Base-by-base conservation (phyloP, 2,329 filamentous ascomycete genomes). In the Cordyceps fumosorosea region DNA sequence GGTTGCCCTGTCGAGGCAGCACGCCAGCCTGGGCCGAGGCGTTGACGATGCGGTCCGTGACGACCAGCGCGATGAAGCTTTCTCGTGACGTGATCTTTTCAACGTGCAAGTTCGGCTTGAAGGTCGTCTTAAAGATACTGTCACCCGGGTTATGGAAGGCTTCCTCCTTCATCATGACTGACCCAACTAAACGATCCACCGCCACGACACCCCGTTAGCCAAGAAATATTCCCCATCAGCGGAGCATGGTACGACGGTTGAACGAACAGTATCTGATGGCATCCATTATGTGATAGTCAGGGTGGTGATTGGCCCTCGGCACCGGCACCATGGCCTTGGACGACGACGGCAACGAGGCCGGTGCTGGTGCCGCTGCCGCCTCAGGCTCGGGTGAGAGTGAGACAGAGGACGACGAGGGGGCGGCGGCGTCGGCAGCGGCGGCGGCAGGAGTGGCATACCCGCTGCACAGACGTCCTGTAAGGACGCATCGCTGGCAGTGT, bases 201-300 rank as follows among this genome's bases (percentile, higher is more conserved):
- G 11, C 10, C 24, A 53, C 10, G 3, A 16, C 56, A 29, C 5
- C 20, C 18, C 2, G 56, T 58, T 51, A 58, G 56, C 45, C 47
- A 58, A 58, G 32, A n/a, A 18, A 57, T 24, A 11, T 24, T 32
- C 20, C 29, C 32, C 26, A 24, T 18, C 4, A n/a, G 56, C 45
- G 56, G 45, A 51, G 56, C 47, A 29, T 6, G 42, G 22, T 18
- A 22, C 20, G 42, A 26, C 24, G 11, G 34, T 8, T 61, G 47
- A 61, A 61, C 58, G 58, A 61, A 61, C 58, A 55, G 24, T 61
- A 61, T 55, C 29, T 54, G 26, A 61, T 61, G 20, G 58, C 58
- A 48, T 61, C 58, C 51, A 61, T 61, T n/a, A 61, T 61, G 42
- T 61, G 42, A 29, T 40, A 54, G 42, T 61, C 58, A 10, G 50